Percentiles rank a stretch among this genome's conserved stretches.
These are phyloP conservation scores for Collybiopsis confluens DNA, from an alignment of 768 basidiomycete genomes.

Conservation along the genomic window DNA sequence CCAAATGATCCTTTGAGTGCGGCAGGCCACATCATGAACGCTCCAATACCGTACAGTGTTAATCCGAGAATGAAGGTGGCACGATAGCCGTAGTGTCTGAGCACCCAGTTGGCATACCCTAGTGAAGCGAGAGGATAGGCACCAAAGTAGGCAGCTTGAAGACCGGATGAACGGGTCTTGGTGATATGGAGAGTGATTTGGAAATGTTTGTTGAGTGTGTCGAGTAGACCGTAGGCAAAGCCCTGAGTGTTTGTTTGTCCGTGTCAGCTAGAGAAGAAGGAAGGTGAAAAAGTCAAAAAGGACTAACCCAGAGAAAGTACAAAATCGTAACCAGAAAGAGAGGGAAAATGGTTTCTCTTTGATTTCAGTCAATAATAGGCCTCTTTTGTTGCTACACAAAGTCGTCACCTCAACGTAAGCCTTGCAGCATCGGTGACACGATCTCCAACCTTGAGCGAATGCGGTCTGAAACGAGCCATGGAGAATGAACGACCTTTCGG, in stretches of 20 bases:
- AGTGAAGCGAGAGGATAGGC: constrained; percentile 31
- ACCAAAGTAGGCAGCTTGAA: constrained; percentile 32
- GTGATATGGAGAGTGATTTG: constrained; percentile 28
- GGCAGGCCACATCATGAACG: constrained; percentile 32
- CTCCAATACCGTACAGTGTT: constrained; percentile 26
- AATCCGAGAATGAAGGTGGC: constrained; percentile 30
- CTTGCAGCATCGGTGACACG: constrained; percentile 26
- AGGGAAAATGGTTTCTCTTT: constrained; percentile 25
- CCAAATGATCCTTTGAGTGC: constrained; percentile 29
- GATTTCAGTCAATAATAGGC: neutral
- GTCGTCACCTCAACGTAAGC: constrained; percentile 19
- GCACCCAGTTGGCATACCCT: constrained; percentile 28
- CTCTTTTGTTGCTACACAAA: neutral
- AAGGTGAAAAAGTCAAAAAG: neutral
- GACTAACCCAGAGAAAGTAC: constrained; percentile 30
- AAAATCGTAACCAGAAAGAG: constrained; percentile 31
- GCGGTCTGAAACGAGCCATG: constrained; percentile 17
- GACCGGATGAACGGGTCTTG: constrained; percentile 28
- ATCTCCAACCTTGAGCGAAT: constrained; percentile 29
- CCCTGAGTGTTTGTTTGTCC: constrained; percentile 16
- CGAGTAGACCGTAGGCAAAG: constrained; percentile 29
- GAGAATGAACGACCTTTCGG: neutral
- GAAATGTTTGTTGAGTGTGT: constrained; percentile 32
- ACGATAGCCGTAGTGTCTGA: constrained; percentile 28
- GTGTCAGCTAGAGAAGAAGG: neutral